Conservation (phyloP, 345 rosid species). For the Citrus maxima region DNA sequence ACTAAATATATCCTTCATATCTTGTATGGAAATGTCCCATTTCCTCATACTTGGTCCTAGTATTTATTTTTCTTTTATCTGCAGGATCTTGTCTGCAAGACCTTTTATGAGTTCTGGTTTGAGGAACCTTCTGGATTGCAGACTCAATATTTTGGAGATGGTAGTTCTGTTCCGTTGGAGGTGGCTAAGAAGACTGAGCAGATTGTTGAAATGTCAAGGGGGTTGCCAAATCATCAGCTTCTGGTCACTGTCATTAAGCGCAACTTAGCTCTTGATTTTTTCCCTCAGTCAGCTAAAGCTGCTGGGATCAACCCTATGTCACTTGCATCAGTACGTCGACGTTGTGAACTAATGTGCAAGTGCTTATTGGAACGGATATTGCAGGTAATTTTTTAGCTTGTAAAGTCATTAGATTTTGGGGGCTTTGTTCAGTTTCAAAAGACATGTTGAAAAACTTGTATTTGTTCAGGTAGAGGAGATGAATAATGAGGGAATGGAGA, state of each 20-base stretch:
- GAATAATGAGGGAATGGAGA: conserved; percentile 64
- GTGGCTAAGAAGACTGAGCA: conserved; percentile 92
- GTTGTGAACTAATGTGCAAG: conserved; percentile 96
- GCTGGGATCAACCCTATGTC: conserved; percentile 87
- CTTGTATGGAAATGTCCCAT: neutral
- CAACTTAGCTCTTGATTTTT: conserved; percentile 89
- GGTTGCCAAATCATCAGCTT: conserved; percentile 77
- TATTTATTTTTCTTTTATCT: conserved; percentile 15
- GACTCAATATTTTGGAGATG: conserved; percentile 65
- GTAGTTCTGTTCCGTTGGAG: conserved; percentile 88
- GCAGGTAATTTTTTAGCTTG: conserved; percentile 52
- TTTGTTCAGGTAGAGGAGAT: conserved; percentile 77
- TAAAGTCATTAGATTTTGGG: conserved; percentile 2
- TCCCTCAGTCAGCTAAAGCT: conserved; percentile 94
- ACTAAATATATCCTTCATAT: neutral
- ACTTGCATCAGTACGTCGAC: conserved; percentile 83
- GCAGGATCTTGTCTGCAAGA: conserved; percentile 99
- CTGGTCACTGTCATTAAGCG: conserved; percentile 86
- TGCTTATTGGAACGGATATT: conserved; percentile 91
- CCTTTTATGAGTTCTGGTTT: conserved; percentile 97
- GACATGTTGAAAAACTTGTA: conserved; percentile 14
- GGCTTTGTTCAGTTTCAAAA: conserved; percentile 13
- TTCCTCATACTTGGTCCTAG: neutral
- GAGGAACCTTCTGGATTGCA: conserved; percentile 82
- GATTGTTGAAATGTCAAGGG: conserved; percentile 84